Conservation (phyloP, 139 green algal genomes). For the Picochlorum costavermella region DNA sequence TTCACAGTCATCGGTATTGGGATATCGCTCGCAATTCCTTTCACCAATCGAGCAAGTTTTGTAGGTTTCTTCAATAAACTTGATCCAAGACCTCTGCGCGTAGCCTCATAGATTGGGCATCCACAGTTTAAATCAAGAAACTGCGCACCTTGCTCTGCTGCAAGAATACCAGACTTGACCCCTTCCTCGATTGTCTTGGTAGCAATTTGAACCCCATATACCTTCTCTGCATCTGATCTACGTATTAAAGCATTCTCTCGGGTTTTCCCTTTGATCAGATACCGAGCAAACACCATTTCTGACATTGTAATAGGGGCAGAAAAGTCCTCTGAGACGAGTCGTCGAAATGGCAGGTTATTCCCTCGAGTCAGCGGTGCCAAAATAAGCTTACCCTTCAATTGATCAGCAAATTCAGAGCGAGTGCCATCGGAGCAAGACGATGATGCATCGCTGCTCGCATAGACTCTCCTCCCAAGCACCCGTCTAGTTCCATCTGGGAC, state of each 20-base stretch:
- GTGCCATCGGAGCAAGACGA: background rate
- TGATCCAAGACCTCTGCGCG: conserved; percentile 59
- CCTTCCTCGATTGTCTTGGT: conserved; percentile 73
- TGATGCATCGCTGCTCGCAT: too few species aligned
- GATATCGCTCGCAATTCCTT: conserved; percentile 46
- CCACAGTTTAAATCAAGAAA: conserved; percentile 83
- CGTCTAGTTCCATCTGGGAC: too few species aligned
- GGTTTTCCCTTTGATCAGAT: conserved; percentile 36
- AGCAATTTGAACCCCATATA: conserved; percentile 55
- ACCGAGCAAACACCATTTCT: conserved; percentile 72
- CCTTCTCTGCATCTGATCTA: conserved; percentile 12
- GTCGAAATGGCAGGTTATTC: conserved; percentile 68
- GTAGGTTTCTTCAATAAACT: conserved; percentile 67
- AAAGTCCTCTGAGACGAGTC: conserved; percentile 56
- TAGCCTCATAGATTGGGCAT: conserved; percentile 78
- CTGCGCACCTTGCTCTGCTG: conserved; percentile 46
- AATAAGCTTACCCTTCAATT: conserved; percentile 43
- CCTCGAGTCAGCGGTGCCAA: conserved; percentile 57
- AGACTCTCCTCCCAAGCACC: too few species aligned
- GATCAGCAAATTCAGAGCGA: conserved; percentile 32
- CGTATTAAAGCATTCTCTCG: conserved; percentile 26
- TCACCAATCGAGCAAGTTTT: conserved; percentile 70
- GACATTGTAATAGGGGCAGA: conserved; percentile 53
- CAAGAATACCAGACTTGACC: conserved; percentile 43
- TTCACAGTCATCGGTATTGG: conserved; percentile 81